These are phyloP conservation scores for Wickerhamiella infanticola DNA, from an alignment of 1,139 yeast genomes.

Conservation along the genomic window DNA sequence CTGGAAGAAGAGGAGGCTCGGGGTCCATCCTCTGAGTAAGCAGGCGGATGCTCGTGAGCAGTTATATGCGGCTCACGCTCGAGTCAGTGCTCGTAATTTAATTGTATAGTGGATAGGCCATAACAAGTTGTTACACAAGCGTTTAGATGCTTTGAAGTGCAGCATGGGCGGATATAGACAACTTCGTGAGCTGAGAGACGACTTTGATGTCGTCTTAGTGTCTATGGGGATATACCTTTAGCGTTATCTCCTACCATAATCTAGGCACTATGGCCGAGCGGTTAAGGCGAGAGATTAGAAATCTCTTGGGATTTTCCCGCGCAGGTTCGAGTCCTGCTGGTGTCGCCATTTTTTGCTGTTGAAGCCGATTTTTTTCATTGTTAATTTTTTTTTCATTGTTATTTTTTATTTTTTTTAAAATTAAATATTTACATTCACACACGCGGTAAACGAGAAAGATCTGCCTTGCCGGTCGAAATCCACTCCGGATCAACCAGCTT, in stretches of 20 bases:
- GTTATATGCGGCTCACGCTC: not conserved
- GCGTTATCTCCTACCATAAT: not conserved
- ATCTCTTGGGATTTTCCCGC: slow-evolving; percentile 64
- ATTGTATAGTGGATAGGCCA: not conserved
- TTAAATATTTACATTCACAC: slow-evolving; percentile 18
- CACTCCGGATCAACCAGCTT: slow-evolving; percentile 68
- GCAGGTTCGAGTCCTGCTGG: slow-evolving; percentile 87
- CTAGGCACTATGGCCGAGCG: not conserved
- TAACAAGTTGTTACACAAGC: not conserved
- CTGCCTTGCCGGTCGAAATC: slow-evolving; percentile 49
- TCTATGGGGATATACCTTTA: not conserved
- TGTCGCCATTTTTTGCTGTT: slow-evolving; percentile 32
- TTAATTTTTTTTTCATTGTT: not conserved
- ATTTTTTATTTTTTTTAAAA: not conserved
- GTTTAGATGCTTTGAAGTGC: not conserved
- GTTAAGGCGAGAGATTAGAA: slow-evolving; percentile 32
- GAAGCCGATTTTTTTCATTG: not conserved
- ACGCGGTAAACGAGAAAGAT: slow-evolving; percentile 45
- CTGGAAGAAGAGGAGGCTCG: not conserved
- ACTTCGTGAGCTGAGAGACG: slow-evolving; percentile 66
- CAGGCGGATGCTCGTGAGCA: not conserved
- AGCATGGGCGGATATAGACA: slow-evolving; percentile 46
- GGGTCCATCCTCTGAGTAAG: no score
- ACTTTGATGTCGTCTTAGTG: not conserved
- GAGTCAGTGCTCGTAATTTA: not conserved